Evolutionary conservation across 176 grass and related monocot genomes (phyloP), one percentile per base, ranked within the genome.

Genomic region (Cenchrus purpureus): DNA sequence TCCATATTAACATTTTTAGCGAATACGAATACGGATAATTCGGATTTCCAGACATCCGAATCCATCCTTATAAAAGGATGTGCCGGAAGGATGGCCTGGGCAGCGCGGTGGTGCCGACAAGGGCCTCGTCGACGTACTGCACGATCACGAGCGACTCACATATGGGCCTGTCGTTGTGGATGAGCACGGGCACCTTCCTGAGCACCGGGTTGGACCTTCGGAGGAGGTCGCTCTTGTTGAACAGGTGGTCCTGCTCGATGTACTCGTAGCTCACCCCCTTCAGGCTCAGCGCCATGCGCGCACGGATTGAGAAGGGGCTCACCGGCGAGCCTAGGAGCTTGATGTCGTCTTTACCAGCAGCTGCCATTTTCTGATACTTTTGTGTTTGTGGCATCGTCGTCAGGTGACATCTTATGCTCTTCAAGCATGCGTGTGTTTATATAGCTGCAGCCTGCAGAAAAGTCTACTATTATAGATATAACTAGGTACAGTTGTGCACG

Each of bases 81-180:
- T 3, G 74, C 17, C 3, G 89, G 89, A 8, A 91, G 60, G 59
- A 91, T 67, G 31, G 73, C 5, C 28, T 12, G 25, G 37, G 37
- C 37, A 40, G 37, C 37, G 37, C 37, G 37, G 37, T 40, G 37
- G 37, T 40, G 20, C 62, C 68, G 11, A 22, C 31, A 55, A 80
- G 87, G 6, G 61, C 64, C 61, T 91, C 89, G 1, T 91, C 89
- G 16, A 91, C 52, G 67, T 91, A 91, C 85, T 91, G 55, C 5
- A 91, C 4, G 57, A 91, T 87, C 48, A 87, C 17, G 15, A 63
- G 68, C 0, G 89, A 91, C 71, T 87, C 85, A 2, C 34, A 77
- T 6, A 91, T 1, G 3, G 80, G 73, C 76, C 14, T 74, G 25
- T 66, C 73, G 6, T 70, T 68, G 73, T 91, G 89, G 82, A 91